Evolutionary conservation across 2,329 filamentous ascomycete genomes (phyloP).

Genomic region (Cladorrhinum sp.): DNA sequence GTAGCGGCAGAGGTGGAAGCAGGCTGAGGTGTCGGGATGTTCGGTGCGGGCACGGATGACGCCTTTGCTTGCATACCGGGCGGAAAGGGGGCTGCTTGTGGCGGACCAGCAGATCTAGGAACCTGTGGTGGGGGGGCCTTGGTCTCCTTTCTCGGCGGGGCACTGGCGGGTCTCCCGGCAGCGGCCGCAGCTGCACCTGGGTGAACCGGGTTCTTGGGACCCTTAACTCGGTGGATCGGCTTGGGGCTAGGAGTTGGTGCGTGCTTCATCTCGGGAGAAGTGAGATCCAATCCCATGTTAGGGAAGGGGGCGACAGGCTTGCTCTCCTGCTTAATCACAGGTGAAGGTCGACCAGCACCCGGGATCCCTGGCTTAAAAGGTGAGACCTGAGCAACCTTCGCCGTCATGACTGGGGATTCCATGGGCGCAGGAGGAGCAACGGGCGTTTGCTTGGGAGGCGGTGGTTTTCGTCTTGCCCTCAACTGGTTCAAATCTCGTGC

Average conservation of each 20-base stretch:
- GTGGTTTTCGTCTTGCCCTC: constrained; percentile 31
- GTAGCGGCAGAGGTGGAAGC: constrained; percentile 10
- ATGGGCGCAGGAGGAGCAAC: constrained; percentile 16
- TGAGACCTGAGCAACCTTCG: constrained; percentile 9
- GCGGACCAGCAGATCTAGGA: constrained; percentile 9
- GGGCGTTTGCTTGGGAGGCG: constrained; percentile 18
- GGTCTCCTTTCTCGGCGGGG: constrained; percentile 26
- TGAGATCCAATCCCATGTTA: constrained; percentile 52
- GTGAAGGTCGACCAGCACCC: constrained; percentile 28
- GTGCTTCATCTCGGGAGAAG: constrained; percentile 22
- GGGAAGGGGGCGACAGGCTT: constrained; percentile 54
- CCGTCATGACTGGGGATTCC: constrained; percentile 17
- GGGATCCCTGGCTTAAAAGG: background rate
- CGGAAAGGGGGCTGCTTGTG: constrained; percentile 7
- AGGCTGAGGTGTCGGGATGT: constrained; percentile 9
- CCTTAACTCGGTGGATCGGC: constrained; percentile 16
- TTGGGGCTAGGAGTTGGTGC: constrained; percentile 20
- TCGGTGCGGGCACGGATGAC: constrained; percentile 1
- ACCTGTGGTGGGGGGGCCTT: constrained; percentile 20
- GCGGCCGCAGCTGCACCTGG: constrained; percentile 23
- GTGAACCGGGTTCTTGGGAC: constrained; percentile 22
- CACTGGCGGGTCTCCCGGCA: constrained; percentile 21
- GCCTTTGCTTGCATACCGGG: constrained; percentile 8
- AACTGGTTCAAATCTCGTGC: constrained; percentile 51
- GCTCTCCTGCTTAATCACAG: constrained; percentile 32